Evolutionary conservation across 495 filamentous ascomycete species (phyloP), one percentile per base, ranked within the genome.

Genomic region (Cairneyella variabilis): DNA sequence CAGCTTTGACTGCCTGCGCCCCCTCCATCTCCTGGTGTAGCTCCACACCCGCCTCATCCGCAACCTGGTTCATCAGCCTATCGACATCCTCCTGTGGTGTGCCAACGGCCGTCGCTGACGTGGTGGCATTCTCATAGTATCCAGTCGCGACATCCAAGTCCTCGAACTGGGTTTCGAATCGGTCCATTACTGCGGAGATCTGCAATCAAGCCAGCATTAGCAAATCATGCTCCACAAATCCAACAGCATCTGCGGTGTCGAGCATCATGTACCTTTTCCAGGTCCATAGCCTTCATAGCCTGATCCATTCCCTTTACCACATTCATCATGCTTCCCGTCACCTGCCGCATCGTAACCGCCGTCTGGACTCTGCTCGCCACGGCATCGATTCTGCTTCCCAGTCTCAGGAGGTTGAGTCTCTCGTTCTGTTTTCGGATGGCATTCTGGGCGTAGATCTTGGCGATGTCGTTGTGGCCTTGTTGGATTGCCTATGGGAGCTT

Each of bases 61-160:
- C 88, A 7, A 89, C 82, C 73, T 91, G 85, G 50, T 75, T 79
- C 65, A 91, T 85, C 59, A 92, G 66, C 54, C 86, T 78, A 68
- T 92, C 88, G 10, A 92, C 89, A 60, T 88, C 87, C 48, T 91
- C 89, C 61, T 91, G 88, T 53, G 87, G 86, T 36, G 88, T 88
- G 48, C 81, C 84, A 22, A 85, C 79, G 11, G 85, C 84, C 0
- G 89, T 91, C 41, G 83, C 83, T 38, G 79, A 79, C 8, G 82
- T 80, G 41, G 89, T 90, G 37, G 88, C 88, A 64, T 88, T 90
- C 69, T 90, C 85, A 71, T 90, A 90, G 69, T 90, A 90, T 21
- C 83, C 84, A 44, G 86, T 90, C 61, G 79, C 82, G 58, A 91
- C 86, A 66, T 90, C 88, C 52, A 91, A 82, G 59, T 91, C 86